phyloP scores from a whole-genome alignment of 495 filamentous ascomycete species.

The Astrothelium subdiscretum region DNA sequence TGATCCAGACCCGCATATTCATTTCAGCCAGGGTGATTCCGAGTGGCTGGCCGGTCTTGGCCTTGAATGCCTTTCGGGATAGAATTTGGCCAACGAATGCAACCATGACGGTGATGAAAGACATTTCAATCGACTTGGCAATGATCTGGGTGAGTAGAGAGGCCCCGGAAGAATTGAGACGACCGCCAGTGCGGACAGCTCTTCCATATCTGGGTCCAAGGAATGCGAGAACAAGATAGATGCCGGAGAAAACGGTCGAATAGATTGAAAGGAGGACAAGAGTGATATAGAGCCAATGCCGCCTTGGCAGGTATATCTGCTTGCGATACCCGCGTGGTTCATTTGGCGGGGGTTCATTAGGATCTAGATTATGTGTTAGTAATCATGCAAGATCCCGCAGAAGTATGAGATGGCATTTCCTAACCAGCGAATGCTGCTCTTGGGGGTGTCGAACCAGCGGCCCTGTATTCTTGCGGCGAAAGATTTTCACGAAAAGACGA shows the following conservation, averaged over 20 bases:
- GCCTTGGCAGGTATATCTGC: background rate
- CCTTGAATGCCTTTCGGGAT: slow-evolving; percentile 48
- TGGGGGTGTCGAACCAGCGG: background rate
- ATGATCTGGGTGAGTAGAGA: slow-evolving; percentile 50
- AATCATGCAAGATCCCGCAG: background rate
- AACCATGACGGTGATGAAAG: slow-evolving; percentile 68
- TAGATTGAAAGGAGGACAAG: slow-evolving; percentile 52
- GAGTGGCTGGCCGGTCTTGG: slow-evolving; percentile 27
- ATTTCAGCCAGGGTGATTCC: slow-evolving; percentile 65
- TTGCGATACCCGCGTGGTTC: background rate
- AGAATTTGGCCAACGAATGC: slow-evolving; percentile 62
- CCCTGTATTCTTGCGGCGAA: background rate
- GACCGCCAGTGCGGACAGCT: slow-evolving; percentile 36
- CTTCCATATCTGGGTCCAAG: slow-evolving; percentile 48
- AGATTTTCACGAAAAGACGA: background rate
- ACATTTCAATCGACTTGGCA: slow-evolving; percentile 63
- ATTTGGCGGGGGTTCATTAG: background rate
- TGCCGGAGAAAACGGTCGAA: slow-evolving; percentile 51
- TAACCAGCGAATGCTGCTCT: background rate
- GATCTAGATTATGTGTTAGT: background rate
- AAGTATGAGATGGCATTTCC: background rate
- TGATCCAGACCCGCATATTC: slow-evolving; percentile 40
- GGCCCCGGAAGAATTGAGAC: slow-evolving; percentile 43
- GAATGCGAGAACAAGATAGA: slow-evolving; percentile 50
- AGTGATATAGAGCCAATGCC: slow-evolving; percentile 42